Percentiles rank a stretch among this genome's conserved stretches.
These are phyloP conservation scores for Colletotrichum tropicicola DNA, from an alignment of 2,329 filamentous ascomycete species.

Conservation along the genomic window DNA sequence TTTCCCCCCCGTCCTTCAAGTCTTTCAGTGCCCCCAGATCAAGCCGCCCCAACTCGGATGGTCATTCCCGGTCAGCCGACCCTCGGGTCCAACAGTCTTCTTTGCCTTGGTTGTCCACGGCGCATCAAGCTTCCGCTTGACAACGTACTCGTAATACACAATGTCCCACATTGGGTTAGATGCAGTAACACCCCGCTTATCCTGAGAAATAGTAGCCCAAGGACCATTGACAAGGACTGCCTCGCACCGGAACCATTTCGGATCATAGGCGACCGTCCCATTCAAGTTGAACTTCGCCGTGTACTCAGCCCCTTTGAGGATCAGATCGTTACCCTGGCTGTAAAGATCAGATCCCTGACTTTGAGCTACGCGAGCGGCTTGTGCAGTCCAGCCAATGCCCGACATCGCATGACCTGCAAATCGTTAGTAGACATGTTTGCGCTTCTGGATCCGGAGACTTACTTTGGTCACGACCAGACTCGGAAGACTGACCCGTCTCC, in stretches of 20 bases:
- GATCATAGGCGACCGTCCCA: conserved; percentile 43
- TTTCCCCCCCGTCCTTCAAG: fast-evolving
- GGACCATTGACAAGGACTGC: conserved; percentile 48
- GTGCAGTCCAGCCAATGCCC: conserved; percentile 44
- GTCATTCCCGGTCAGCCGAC: not conserved
- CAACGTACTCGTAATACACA: conserved; percentile 43
- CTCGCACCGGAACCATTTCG: conserved; percentile 47
- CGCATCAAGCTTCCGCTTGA: conserved; percentile 35
- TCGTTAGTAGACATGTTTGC: not conserved
- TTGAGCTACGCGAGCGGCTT: conserved; percentile 42
- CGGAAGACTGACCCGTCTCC: conserved; percentile 44
- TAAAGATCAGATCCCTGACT: conserved; percentile 47
- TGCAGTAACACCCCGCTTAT: conserved; percentile 34
- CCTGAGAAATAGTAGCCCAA: conserved; percentile 41
- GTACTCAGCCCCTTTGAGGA: conserved; percentile 48
- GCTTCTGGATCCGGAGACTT: not conserved
- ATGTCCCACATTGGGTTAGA: conserved; percentile 34
- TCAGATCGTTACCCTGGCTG: conserved; percentile 38
- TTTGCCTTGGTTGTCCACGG: conserved; percentile 23
- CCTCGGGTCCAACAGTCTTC: not conserved
- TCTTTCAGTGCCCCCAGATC: conserved; percentile 6
- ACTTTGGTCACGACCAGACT: conserved; percentile 48
- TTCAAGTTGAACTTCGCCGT: conserved; percentile 48
- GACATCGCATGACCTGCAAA: conserved; percentile 36
- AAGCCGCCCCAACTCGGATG: conserved; percentile 19